Conservation (phyloP, 495 filamentous ascomycete genomes). For the Daldinia loculata region DNA sequence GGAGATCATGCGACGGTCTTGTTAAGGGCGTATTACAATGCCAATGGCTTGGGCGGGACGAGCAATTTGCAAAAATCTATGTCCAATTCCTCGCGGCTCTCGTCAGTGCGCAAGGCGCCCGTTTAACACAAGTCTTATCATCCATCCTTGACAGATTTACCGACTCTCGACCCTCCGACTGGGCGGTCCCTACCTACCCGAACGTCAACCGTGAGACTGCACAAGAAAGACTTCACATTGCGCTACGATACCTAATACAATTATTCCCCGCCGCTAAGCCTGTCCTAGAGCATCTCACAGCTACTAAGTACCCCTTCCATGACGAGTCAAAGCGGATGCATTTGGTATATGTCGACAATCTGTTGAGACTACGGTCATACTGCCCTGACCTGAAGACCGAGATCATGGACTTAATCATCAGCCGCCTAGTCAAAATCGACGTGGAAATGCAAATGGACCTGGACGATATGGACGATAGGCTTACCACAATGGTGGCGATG, state of each 20-base stretch:
- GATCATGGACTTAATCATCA: slow-evolving; percentile 82
- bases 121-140: slow-evolving; percentile 64
- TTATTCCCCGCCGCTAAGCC: slow-evolving; percentile 77
- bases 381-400: slow-evolving; percentile 81
- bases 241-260: slow-evolving; percentile 76
- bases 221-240: slow-evolving; percentile 75
- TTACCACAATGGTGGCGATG: slow-evolving; percentile 58
- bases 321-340: slow-evolving; percentile 76
- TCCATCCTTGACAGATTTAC: slow-evolving; percentile 83
- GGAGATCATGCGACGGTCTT: slow-evolving; percentile 74
- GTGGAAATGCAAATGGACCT: slow-evolving; percentile 93
- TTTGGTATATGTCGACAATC: slow-evolving; percentile 78
- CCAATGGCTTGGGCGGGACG: slow-evolving; percentile 85
- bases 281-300: slow-evolving; percentile 69
- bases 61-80: slow-evolving; percentile 80
- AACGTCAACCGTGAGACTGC: slow-evolving; percentile 66
- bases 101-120: slow-evolving; percentile 75
- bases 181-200: slow-evolving; percentile 67
- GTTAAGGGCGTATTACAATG: slow-evolving; percentile 76
- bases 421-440: slow-evolving; percentile 88
- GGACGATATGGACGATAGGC: slow-evolving; percentile 74
- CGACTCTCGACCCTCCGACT: slow-evolving; percentile 57
- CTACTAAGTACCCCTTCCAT: slow-evolving; percentile 74
- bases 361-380: slow-evolving; percentile 77
- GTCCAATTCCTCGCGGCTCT: slow-evolving; percentile 82